These are phyloP conservation scores for Ceratocystis ficicola DNA, from an alignment of 2,329 filamentous ascomycete species.

Conservation along the genomic window DNA sequence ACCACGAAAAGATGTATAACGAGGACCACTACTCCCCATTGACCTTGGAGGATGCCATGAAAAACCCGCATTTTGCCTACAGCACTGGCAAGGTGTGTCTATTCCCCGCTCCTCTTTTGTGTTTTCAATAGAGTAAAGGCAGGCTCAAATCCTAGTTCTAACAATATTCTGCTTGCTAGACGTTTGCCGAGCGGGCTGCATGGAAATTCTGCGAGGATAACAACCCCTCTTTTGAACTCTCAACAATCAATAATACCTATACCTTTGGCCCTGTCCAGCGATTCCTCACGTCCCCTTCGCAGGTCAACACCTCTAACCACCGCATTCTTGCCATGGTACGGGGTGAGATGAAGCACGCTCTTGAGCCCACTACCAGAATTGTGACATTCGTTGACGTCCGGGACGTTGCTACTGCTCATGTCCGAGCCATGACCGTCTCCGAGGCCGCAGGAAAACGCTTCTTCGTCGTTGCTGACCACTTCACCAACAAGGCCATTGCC, in stretches of 20 bases:
- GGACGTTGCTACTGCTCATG: slow-evolving; percentile 51
- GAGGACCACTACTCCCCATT: slow-evolving; percentile 27
- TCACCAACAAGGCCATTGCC: slow-evolving; percentile 32
- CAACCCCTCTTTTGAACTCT: slow-evolving; percentile 44
- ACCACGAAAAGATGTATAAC: slow-evolving; percentile 27
- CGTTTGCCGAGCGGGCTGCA: slow-evolving; percentile 54
- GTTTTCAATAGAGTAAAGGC: not conserved
- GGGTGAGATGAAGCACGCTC: slow-evolving; percentile 46
- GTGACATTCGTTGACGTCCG: slow-evolving; percentile 44
- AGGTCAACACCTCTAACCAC: slow-evolving; percentile 45
- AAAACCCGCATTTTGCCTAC: slow-evolving; percentile 27
- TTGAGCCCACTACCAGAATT: slow-evolving; percentile 38
- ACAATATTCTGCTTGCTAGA: slow-evolving; percentile 24
- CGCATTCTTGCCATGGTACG: slow-evolving; percentile 51
- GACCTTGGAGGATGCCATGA: slow-evolving; percentile 25
- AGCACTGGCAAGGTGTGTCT: slow-evolving; percentile 27
- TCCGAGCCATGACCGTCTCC: slow-evolving; percentile 45
- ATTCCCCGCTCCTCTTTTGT: not conserved
- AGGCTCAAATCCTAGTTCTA: not conserved
- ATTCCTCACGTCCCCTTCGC: slow-evolving; percentile 34
- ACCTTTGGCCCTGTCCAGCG: slow-evolving; percentile 50
- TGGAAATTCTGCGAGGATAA: slow-evolving; percentile 37
- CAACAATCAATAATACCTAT: slow-evolving; percentile 50
- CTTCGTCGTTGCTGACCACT: slow-evolving; percentile 38
- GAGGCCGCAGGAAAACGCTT: slow-evolving; percentile 51